A percentile compares a stretch with the other conserved stretches of the same genome.
Conservation (phyloP, 2,329 filamentous ascomycete species). For the Juglanconis oblonga region DNA sequence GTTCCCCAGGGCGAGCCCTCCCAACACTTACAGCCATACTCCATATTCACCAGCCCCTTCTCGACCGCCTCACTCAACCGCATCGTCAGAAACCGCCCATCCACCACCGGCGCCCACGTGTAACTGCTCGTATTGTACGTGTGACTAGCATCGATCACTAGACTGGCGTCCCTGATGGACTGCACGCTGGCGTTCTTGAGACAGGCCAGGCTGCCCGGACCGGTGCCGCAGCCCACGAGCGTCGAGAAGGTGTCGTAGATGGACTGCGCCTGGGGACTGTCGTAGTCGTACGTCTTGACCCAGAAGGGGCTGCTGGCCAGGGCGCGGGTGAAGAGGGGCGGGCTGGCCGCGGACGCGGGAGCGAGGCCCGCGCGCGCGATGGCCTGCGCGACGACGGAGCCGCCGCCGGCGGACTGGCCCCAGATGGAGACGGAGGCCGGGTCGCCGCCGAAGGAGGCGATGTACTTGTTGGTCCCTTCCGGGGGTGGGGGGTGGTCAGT, state of each 20-base stretch:
- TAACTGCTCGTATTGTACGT: constrained; percentile 55
- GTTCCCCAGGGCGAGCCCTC: not conserved
- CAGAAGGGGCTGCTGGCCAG: constrained; percentile 51
- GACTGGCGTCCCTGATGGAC: constrained; percentile 47
- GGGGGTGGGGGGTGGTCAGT: not conserved
- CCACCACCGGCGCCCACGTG: constrained; percentile 60
- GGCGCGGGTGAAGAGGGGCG: constrained; percentile 23
- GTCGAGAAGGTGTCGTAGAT: constrained; percentile 46
- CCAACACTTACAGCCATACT: constrained; percentile 35
- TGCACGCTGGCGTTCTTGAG: constrained; percentile 54
- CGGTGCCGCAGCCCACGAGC: constrained; percentile 44
- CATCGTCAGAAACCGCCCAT: constrained; percentile 48
- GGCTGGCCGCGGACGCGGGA: not conserved
- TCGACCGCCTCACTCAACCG: constrained; percentile 43
- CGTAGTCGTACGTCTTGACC: constrained; percentile 55
- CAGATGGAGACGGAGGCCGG: constrained; percentile 46
- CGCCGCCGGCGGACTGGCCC: constrained; percentile 55
- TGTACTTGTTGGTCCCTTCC: constrained; percentile 39
- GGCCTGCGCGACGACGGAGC: constrained; percentile 49
- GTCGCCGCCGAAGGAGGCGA: constrained; percentile 47
- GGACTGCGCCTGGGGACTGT: constrained; percentile 47
- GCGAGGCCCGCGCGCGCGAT: constrained; percentile 34
- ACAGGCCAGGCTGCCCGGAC: constrained; percentile 46
- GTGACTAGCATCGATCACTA: constrained; percentile 45
- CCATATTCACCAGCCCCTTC: constrained; percentile 38